Conservation (phyloP, 805 yeast genomes). For the Candida peoriensis region DNA sequence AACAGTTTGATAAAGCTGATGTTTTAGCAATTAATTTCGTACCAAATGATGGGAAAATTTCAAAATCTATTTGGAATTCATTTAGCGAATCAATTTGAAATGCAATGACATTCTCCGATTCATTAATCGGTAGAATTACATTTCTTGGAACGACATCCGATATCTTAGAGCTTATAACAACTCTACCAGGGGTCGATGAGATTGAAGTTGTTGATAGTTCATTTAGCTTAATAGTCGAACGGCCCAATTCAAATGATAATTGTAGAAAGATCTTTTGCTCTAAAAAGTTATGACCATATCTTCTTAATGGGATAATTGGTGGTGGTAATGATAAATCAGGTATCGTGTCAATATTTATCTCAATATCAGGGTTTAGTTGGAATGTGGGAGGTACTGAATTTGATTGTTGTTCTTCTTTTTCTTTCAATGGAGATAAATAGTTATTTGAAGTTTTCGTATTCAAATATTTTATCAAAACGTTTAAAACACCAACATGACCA, state of each 20-base stretch:
- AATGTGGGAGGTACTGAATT: slow-evolving; percentile 19
- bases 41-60: slow-evolving; percentile 91
- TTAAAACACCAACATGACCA: slow-evolving; percentile 81
- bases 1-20: slow-evolving; percentile 60
- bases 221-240: slow-evolving; percentile 41
- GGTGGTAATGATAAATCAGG: slow-evolving; percentile 94
- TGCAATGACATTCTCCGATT: slow-evolving; percentile 58
- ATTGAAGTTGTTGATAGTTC: slow-evolving; percentile 27
- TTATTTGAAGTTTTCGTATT: slow-evolving; percentile 13
- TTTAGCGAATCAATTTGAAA: slow-evolving; percentile 81
- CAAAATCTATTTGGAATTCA: slow-evolving; percentile 76
- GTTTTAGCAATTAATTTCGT: slow-evolving; percentile 88
- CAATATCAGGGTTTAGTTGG: slow-evolving; percentile 22
- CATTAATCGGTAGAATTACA: slow-evolving; percentile 62
- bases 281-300: slow-evolving; percentile 93
- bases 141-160: slow-evolving; percentile 87
- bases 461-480: slow-evolving; percentile 47
- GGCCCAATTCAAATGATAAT: slow-evolving; percentile 52
- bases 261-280: slow-evolving; percentile 87
- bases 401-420: slow-evolving; percentile 6
- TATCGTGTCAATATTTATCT: slow-evolving; percentile 56
- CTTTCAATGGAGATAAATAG: slow-evolving; percentile 22
- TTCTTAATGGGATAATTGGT: slow-evolving; percentile 87
- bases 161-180: slow-evolving; percentile 71
- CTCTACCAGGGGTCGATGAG: slow-evolving; percentile 64